Base-by-base conservation (phyloP, 306 rosid genomes). In the Pachyrhizus erosus region DNA sequence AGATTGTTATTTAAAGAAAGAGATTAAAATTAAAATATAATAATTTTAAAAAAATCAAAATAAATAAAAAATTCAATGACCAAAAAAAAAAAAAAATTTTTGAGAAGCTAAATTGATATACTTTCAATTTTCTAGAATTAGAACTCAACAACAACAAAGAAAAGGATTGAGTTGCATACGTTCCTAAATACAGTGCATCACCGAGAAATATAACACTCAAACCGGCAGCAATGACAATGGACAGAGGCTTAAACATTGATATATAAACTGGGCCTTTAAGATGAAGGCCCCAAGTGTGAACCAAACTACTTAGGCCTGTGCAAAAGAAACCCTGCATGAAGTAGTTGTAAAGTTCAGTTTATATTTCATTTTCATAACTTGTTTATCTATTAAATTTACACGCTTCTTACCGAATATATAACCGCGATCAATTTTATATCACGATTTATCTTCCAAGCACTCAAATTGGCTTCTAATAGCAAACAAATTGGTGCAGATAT, bases 201-300 rank as follows among this genome's bases (percentile, higher is more conserved):
- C 89, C 87, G 9, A 92, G 92, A 79, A 90, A 86, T 52, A 86
- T 60, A 80, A 70, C 67, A 71, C 91, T 80, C 17, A 80, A 23
- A 51, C 52, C 80, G 5, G 89, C 91, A 20, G 94, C 94, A 83
- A 92, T 82, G 37, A 18, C 89, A 15, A 89, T 84, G 0, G 94
- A 90, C 15, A 92, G 21, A 4, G 97, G 97, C 86, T 83, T 88
- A 65, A 89, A 90, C 37, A 74, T 86, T 17, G 91, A 69, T 48
- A 86, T 20, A 60, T 83, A 91, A 0, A 90, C 80, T 31, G 94
- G 91, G 31, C 91, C 97, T 84, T 89, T 90, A 70, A 87, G 31
- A 85, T 73, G 86, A 29, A 92, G 58, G 60, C 82, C 87, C 94
- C 92, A 92, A 7, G 89, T 87, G 26, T 87, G 90, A 66, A 92